phyloP scores from a whole-genome alignment of 176 grass and related monocot genomes.

The Cocos nucifera region DNA sequence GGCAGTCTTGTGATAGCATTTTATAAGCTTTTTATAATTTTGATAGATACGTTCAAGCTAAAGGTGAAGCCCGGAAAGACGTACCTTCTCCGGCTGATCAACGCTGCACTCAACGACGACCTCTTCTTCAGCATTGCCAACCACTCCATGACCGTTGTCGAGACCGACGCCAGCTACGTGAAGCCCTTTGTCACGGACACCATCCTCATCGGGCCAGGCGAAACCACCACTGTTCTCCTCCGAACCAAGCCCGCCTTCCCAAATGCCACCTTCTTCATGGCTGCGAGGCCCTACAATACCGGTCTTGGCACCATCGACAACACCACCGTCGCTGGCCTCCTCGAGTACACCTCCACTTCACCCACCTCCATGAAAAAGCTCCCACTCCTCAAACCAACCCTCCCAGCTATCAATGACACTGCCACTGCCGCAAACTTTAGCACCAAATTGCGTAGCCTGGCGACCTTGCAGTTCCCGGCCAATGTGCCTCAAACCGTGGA shows the following conservation, averaged over 20 bases:
- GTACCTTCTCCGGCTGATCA: conserved; percentile 72
- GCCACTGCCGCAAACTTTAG: conserved; percentile 28
- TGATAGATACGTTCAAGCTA: conserved; percentile 58
- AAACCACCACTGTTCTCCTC: conserved; percentile 74
- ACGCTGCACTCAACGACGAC: conserved; percentile 75
- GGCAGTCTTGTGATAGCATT: background rate
- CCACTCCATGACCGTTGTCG: conserved; percentile 65
- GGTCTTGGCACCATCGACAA: conserved; percentile 56
- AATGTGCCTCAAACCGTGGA: conserved; percentile 34
- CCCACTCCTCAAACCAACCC: conserved; percentile 4
- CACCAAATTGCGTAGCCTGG: conserved; percentile 38
- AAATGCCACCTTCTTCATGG: conserved; percentile 48
- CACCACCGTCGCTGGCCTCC: conserved; percentile 45
- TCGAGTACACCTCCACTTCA: conserved; percentile 33
- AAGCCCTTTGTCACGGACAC: conserved; percentile 38
- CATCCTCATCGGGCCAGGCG: conserved; percentile 58
- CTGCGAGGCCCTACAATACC: conserved; percentile 47
- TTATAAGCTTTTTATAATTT: background rate
- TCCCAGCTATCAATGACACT: conserved; percentile 62
- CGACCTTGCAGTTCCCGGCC: conserved; percentile 26
- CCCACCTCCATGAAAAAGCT: background rate
- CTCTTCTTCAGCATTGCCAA: conserved; percentile 83
- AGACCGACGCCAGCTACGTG: conserved; percentile 65
- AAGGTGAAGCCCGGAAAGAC: conserved; percentile 46
- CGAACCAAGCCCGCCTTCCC: conserved; percentile 1